Evolutionary conservation across 345 rosid genomes (phyloP).

Genomic region (thale cress (Arabidopsis thaliana)): DNA sequence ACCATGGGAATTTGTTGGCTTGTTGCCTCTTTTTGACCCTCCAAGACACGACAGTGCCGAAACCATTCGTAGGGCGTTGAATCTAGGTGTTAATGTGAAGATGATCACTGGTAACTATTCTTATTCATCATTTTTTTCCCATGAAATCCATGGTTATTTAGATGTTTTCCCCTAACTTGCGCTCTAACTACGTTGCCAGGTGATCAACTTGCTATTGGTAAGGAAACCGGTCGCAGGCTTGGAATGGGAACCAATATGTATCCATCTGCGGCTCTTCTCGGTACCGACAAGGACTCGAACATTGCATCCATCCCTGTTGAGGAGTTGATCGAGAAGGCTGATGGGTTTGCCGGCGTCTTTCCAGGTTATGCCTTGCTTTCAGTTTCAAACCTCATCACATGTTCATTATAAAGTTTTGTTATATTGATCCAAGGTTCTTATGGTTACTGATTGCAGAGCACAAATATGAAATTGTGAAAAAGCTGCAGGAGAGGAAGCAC

Average conservation of each 20-base stretch:
- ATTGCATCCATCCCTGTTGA: slow-evolving; percentile 63
- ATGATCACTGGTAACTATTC: slow-evolving; percentile 77
- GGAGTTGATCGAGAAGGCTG: slow-evolving; percentile 87
- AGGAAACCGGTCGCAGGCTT: slow-evolving; percentile 95
- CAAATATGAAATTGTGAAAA: slow-evolving; percentile 83
- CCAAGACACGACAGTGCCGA: slow-evolving; percentile 69
- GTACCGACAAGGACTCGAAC: slow-evolving; percentile 59
- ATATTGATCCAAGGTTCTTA: slow-evolving; percentile 17
- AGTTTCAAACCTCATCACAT: slow-evolving; percentile 9
- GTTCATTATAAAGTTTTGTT: slow-evolving; percentile 12
- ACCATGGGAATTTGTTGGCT: slow-evolving; percentile 86
- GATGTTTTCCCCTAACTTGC: slow-evolving; percentile 25
- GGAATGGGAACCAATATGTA: slow-evolving; percentile 99
- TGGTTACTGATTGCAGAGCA: slow-evolving; percentile 62
- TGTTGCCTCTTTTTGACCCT: slow-evolving; percentile 65
- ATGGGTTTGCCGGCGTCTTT: slow-evolving; percentile 93
- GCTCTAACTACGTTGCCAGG: slow-evolving; percentile 49
- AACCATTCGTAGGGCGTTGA: slow-evolving; percentile 61
- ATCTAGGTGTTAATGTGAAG: slow-evolving; percentile 97
- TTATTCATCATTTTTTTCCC: not conserved
- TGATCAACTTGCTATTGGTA: slow-evolving; percentile 92
- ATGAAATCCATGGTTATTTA: slow-evolving; percentile 13
- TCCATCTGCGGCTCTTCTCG: slow-evolving; percentile 86
- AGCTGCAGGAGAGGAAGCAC: slow-evolving; percentile 76
- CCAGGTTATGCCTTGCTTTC: slow-evolving; percentile 60